Base-by-base conservation (phyloP, 2,329 filamentous ascomycete genomes). In the Botrytis pseudocinerea region DNA sequence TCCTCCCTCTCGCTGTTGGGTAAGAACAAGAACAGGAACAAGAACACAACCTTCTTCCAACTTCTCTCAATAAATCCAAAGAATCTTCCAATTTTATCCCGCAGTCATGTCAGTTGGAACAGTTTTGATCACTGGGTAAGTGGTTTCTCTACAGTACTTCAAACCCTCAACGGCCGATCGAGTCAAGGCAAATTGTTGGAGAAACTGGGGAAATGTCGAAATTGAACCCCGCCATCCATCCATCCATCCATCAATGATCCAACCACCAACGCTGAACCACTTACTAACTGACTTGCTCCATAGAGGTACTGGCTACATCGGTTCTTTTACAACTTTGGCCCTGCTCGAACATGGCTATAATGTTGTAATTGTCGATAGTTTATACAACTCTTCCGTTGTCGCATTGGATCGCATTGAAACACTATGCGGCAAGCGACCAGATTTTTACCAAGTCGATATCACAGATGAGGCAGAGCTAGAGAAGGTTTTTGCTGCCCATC, bases 241-340 rank as follows among this genome's bases (percentile, higher is more conserved):
- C 48, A 62, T 22, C 7, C 42, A 73, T 40, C 42, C 38, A 57
- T 22, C 25, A 42, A 73, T 32, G 8, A 48, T 38, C 46, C 44
- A 54, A 22, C 64, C 22, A 40, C 25, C 46, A 66, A 66, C 32
- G 5, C 0, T 54, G 25, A 54, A 51, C 16, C 10, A n/a, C 74
- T 79, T 76, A 69, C 76, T 76, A 12, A 68, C 16, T 20, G 48
- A 73, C 79, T 78, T 78, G 74, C 9, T n/a, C 2, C 77, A 65
- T 59, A 74, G 96, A 88, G 96, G 96, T 81, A 97, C 95, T 77
- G 96, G 96, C 86, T 99, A 99, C 88, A 99, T 99, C 84, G 96
- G 96, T 82, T 98, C 95, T 69, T 98, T 98, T 87, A 99, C 96
- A 75, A 87, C 93, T 73, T 91, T 99, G 69, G 92, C 94, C 71